Evolutionary conservation across 2,329 filamentous ascomycete genomes (phyloP).

Genomic region (Pezicula rhizophila): DNA sequence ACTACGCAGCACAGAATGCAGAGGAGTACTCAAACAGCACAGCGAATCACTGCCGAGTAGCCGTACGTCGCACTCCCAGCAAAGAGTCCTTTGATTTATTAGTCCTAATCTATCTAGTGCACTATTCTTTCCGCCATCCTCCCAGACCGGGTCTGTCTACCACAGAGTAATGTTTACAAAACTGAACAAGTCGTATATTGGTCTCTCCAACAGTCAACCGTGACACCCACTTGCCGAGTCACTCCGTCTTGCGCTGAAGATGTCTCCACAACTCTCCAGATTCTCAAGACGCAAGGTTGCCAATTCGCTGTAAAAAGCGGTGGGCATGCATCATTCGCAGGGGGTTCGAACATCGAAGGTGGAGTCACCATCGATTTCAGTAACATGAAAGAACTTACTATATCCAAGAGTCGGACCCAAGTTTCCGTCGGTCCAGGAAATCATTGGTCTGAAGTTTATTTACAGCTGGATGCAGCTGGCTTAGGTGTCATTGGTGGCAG

Average conservation of each 20-base stretch:
- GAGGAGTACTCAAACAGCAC: too few relatives aligned
- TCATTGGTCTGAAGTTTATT: slow-evolving; percentile 3
- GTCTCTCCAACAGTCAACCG: not conserved
- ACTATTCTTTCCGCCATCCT: too few relatives aligned
- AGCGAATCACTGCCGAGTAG: too few relatives aligned
- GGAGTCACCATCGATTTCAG: slow-evolving; percentile 9
- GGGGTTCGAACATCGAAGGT: slow-evolving; percentile 5
- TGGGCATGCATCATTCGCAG: slow-evolving; percentile 3
- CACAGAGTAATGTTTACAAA: not conserved
- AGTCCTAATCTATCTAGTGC: too few relatives aligned
- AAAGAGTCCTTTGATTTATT: too few relatives aligned
- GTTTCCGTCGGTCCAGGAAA: slow-evolving; percentile 1
- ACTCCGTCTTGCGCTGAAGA: slow-evolving; percentile 1
- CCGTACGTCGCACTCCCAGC: too few relatives aligned
- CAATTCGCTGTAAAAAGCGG: slow-evolving; percentile 5
- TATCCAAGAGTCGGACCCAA: slow-evolving; percentile 1
- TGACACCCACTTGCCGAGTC: slow-evolving; percentile 3
- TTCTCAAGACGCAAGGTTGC: not conserved
- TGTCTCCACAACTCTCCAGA: slow-evolving; percentile 2
- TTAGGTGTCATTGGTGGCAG: slow-evolving; percentile 19
- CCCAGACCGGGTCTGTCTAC: too few relatives aligned
- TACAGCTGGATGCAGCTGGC: not conserved
- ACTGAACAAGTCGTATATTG: not conserved
- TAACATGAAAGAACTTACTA: slow-evolving; percentile 1
- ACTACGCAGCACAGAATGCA: too few relatives aligned